Evolutionary conservation across 164 flowering plant genomes (phyloP).

Genomic region (Stephania cephalantha): DNA sequence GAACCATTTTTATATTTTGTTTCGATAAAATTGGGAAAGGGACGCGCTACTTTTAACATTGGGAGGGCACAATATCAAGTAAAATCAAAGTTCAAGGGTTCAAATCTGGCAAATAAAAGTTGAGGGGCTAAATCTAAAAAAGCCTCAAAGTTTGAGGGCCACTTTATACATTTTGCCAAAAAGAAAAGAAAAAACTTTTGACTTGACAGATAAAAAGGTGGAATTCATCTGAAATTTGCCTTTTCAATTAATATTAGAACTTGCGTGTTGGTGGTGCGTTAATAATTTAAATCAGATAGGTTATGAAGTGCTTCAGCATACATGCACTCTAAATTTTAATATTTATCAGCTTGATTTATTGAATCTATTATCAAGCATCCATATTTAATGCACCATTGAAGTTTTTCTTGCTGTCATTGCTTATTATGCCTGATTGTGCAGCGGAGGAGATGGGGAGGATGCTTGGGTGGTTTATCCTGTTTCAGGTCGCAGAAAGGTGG

Average conservation of each 20-base stretch:
- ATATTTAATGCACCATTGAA: not conserved
- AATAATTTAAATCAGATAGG: not conserved
- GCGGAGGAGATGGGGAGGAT: constrained; percentile 84
- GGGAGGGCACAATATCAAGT: too few species aligned
- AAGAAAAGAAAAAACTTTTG: too few species aligned
- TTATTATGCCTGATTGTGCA: constrained; percentile 19
- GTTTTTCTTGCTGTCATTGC: too few species aligned
- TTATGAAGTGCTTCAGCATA: not conserved
- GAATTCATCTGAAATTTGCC: not conserved
- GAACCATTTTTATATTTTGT: too few species aligned
- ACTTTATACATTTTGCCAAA: too few species aligned
- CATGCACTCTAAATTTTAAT: not conserved
- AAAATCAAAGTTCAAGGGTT: too few species aligned
- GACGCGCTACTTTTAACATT: too few species aligned
- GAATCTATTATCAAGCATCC: not conserved
- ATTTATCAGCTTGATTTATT: not conserved
- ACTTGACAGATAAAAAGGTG: too few species aligned
- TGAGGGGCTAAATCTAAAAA: too few species aligned
- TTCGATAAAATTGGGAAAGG: too few species aligned
- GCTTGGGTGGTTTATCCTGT: constrained; percentile 68
- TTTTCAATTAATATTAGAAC: not conserved
- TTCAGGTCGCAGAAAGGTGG: constrained; percentile 74
- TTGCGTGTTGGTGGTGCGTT: not conserved
- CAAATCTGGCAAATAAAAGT: too few species aligned
- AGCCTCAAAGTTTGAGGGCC: too few species aligned